Evolutionary conservation across 2,329 filamentous ascomycete species (phyloP), one percentile per base, ranked within the genome.

Genomic region (Neopestalotiopsis sp.): DNA sequence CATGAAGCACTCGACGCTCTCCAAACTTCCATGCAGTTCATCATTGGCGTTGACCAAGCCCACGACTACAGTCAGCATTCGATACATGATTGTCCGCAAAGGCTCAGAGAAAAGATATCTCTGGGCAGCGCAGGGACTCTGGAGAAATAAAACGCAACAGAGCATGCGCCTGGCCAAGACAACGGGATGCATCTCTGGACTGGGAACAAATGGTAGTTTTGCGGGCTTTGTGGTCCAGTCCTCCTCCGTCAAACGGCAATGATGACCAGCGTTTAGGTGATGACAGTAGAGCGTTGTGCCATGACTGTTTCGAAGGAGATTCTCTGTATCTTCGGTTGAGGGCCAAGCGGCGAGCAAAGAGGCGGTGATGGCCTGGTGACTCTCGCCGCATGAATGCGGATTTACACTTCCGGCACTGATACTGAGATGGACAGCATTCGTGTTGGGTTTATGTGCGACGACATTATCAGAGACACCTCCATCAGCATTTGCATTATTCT

Each of bases 1-100:
- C 69, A 86, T 77, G 40, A 87, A 73, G 66, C 85, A 86, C 66
- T 87, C 82, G 3, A 88, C 71, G 0, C 85, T 84, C 67, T 87
- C 84, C 0, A 86, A 57, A 0, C 79, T 82, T 12, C 75, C 77
- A 0, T 83, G 72, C 0, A 88, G 71, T 1, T 83, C 81, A 45
- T 87, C 82, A 32, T 86, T 81, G n/a, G 76, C 77, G 0, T 81
- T 84, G 1, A 88, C 80, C n/a, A 79, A 69, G 1, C 72, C 73
- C 17, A 71, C 76, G 0, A 76, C 76, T 0, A 72, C 34, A 9
- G 34, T 38, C 13, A 63, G 24, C 24, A 63, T 6, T 5, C 61
- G 61, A 12, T 63, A 7, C 38, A 38, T 63, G 61, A 63, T 34
- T 7, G n/a, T n/a, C 17, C 32, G 30, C 12, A 14, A 12, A 6